These are phyloP conservation scores for Flaveria brownii DNA, from an alignment of 129 eudicot species.

Conservation along the genomic window DNA sequence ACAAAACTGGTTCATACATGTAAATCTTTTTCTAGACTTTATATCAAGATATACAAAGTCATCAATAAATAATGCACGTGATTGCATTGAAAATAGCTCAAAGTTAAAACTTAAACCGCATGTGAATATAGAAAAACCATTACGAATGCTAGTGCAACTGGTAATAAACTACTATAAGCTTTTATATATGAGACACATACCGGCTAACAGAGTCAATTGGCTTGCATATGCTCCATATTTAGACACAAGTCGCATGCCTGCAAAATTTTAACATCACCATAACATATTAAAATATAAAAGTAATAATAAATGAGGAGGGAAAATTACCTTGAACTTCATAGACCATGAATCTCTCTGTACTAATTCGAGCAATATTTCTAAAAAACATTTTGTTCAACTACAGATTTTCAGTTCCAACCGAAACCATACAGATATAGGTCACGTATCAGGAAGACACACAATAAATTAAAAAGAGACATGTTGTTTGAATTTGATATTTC, in stretches of 20 bases:
- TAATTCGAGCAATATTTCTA: not conserved
- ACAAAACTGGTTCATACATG: slow-evolving; percentile 12
- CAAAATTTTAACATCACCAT: slow-evolving; percentile 12
- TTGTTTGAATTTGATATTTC: slow-evolving; percentile 41
- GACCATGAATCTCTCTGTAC: not conserved
- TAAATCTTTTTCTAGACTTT: not conserved
- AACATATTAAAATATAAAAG: not conserved
- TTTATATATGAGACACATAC: not conserved
- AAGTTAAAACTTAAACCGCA: not conserved
- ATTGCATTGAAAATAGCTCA: not conserved
- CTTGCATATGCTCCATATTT: slow-evolving; percentile 12
- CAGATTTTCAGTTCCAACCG: not conserved
- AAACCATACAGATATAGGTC: not conserved
- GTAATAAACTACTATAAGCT: not conserved
- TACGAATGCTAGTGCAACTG: not conserved
- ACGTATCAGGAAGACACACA: not conserved
- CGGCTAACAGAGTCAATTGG: not conserved
- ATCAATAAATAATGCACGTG: not conserved
- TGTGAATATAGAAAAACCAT: not conserved
- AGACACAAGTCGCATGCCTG: slow-evolving; percentile 22
- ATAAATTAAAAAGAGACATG: slow-evolving; percentile 26
- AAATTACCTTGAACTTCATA: slow-evolving; percentile 24
- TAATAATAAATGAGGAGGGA: not conserved
- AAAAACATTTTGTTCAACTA: not conserved
- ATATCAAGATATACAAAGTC: slow-evolving; percentile 6